Conservation (phyloP, 2,329 filamentous ascomycete genomes). For the Lasiodiplodia theobromae region DNA sequence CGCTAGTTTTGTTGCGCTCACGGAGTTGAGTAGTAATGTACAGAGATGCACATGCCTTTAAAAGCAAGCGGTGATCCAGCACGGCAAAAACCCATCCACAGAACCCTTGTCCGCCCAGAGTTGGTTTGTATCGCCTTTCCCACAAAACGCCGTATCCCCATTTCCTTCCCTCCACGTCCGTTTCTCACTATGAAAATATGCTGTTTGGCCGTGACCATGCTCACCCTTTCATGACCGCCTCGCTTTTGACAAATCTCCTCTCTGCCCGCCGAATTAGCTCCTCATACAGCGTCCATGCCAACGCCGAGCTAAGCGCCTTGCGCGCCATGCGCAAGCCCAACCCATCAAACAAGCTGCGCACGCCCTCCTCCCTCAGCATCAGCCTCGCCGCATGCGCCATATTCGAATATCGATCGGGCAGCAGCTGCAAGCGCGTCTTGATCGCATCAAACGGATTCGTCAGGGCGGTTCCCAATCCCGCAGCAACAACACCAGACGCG, state of each 20-base stretch:
- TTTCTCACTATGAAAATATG: background rate
- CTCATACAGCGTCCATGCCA: slow-evolving; percentile 98
- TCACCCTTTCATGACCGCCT: slow-evolving; percentile 17
- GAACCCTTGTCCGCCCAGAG: background rate
- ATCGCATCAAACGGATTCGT: slow-evolving; percentile 98
- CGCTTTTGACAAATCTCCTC: slow-evolving; percentile 38
- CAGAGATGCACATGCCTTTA: background rate
- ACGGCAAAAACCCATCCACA: slow-evolving; percentile 1
- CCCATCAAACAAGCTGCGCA: slow-evolving; percentile 83
- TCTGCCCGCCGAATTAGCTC: slow-evolving; percentile 82
- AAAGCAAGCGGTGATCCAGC: background rate
- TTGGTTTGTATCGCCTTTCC: background rate
- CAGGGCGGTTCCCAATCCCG: slow-evolving; percentile 80
- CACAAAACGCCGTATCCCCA: background rate
- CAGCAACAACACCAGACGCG: slow-evolving; percentile 79
- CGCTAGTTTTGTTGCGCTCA: background rate
- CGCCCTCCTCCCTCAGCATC: slow-evolving; percentile 84
- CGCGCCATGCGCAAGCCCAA: slow-evolving; percentile 84
- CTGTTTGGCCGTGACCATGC: background rate
- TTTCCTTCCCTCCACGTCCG: background rate
- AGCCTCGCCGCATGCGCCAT: slow-evolving; percentile 76
- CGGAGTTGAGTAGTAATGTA: background rate
- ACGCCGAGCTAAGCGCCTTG: slow-evolving; percentile 91
- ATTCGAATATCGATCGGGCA: slow-evolving; percentile 82
- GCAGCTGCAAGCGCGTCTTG: slow-evolving; percentile 92